Evolutionary conservation across 495 filamentous ascomycete species (phyloP).

Genomic region (Hypoxylon intermedium): DNA sequence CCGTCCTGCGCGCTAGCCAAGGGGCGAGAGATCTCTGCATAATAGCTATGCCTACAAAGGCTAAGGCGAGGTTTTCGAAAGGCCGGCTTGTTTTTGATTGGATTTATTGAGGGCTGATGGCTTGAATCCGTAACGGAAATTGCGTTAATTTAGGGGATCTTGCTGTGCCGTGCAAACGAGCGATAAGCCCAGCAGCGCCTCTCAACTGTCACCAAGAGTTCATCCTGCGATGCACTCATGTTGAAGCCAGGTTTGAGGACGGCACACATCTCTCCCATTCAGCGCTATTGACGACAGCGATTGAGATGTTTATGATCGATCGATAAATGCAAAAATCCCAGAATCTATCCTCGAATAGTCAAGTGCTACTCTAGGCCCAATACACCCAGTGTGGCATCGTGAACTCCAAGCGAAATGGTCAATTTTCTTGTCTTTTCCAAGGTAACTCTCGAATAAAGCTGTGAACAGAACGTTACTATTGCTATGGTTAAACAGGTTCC

Average conservation of each 20-base stretch:
- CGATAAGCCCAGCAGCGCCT: background rate
- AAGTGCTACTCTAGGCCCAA: no score
- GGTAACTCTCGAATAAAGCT: background rate
- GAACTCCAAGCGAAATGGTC: no score
- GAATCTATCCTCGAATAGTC: no score
- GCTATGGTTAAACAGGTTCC: background rate
- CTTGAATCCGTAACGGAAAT: constrained; percentile 8
- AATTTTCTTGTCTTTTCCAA: no score
- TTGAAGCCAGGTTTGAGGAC: no score
- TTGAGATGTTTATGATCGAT: no score
- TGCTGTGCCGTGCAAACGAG: constrained; percentile 3
- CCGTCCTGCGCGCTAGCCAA: constrained; percentile 14
- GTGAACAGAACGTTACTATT: background rate
- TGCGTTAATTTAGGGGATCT: constrained; percentile 9
- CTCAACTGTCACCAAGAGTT: background rate
- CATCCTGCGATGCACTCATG: no score
- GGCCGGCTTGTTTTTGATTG: constrained; percentile 12
- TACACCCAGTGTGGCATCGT: no score
- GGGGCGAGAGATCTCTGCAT: background rate
- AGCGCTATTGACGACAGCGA: no score
- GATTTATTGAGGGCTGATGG: background rate
- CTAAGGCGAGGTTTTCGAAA: background rate
- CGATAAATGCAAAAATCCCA: no score
- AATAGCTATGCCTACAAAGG: constrained; percentile 17
- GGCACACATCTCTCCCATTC: no score